Evolutionary conservation across 2,329 filamentous ascomycete species (phyloP), one percentile per base, ranked within the genome.

Genomic region (Epichloe brachyelytri): DNA sequence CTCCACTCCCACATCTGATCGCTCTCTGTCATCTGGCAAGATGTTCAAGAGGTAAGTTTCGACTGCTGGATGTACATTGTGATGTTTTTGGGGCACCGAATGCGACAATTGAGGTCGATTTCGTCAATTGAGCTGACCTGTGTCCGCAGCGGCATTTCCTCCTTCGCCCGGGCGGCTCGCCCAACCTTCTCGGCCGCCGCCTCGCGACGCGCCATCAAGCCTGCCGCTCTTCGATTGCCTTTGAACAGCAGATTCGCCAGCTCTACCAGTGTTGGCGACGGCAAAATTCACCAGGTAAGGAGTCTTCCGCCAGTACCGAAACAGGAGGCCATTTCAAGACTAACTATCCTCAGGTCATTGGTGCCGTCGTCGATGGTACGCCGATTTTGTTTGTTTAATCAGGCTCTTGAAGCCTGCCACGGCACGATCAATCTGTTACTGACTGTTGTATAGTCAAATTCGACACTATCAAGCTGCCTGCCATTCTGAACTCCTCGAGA

Each of bases 281-380:
- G 80, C 70, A 83, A 83, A 74, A 82, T 84, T 66, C 75, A 84
- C 74, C 80, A 84, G 77, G 78, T 80, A 66, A 71, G 76, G 57
- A 51, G n/a, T 46, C 50, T 55, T 50, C 49, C 39, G 38, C 38
- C 46, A 44, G 17, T 43, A 17, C 40, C 46, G 43, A 45, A 36
- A 37, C 46, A 12, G 47, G 22, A 44, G 47, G n/a, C 12, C 10
- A 51, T 30, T 46, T 51, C 48, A 53, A 15, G 8, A 60, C 65
- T 71, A 64, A 71, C 63, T 56, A 59, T 68, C 83, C 68, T 80
- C 76, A 89, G 77, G 90, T 96, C 73, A 96, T 96, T 77, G 90
- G 93, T 86, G 91, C 93, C 78, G 90, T 97, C 71, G 93, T 97
- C 66, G 93, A 97, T 77, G 89, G 88, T 95, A 79, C 77, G 86